phyloP scores from a whole-genome alignment of 495 filamentous ascomycete genomes.

The Aspergillus affinis region DNA sequence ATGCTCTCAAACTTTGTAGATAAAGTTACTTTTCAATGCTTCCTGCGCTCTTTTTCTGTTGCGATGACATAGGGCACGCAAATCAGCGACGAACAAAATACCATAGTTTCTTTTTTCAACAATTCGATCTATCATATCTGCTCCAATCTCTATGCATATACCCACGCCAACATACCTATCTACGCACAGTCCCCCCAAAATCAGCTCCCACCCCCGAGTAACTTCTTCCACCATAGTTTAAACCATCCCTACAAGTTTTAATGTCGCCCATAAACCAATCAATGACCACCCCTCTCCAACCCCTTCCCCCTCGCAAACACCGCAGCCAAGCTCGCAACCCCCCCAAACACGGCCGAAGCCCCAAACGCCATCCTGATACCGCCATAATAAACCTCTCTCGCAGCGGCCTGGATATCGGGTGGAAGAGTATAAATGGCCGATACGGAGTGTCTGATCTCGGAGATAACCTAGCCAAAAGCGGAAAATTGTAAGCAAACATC shows the following conservation, averaged over 20 bases:
- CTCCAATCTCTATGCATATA: not conserved
- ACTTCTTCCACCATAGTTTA: not conserved
- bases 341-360: conserved; percentile 51
- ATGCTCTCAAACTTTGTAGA: too few relatives aligned
- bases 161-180: too few relatives aligned
- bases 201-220: too few relatives aligned
- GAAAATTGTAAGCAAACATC: conserved; percentile 20
- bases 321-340: conserved; percentile 49
- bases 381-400: conserved; percentile 58
- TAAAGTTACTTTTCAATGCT: too few relatives aligned
- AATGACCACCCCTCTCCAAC: conserved; percentile 16
- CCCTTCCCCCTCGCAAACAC: conserved; percentile 52
- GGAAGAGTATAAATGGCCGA: conserved; percentile 53
- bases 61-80: too few relatives aligned
- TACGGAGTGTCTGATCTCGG: conserved; percentile 62
- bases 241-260: not conserved
- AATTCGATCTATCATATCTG: too few relatives aligned
- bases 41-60: too few relatives aligned
- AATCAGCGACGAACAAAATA: too few relatives aligned
- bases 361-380: conserved; percentile 57
- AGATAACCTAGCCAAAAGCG: conserved; percentile 46
- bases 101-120: too few relatives aligned
- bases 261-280: not conserved
- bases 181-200: too few relatives aligned
- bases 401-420: conserved; percentile 58